Evolutionary conservation across 2,329 filamentous ascomycete species (phyloP).

Genomic region (Paracoccidioides brasiliensis): DNA sequence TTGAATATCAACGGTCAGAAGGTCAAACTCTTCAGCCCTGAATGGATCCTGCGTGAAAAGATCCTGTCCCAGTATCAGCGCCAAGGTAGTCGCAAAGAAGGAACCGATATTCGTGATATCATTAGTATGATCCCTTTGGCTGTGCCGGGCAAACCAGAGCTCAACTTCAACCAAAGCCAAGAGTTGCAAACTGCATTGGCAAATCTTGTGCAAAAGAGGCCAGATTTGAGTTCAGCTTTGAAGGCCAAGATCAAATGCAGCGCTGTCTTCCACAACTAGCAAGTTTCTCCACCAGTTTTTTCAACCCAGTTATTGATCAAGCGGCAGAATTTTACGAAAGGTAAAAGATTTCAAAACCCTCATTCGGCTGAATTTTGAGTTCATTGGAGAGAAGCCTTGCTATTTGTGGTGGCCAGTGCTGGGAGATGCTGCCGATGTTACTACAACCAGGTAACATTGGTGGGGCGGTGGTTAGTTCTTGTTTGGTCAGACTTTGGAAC

Average conservation of each 20-base stretch:
- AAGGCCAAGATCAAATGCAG: constrained; percentile 13
- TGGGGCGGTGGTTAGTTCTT: background rate
- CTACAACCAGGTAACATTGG: background rate
- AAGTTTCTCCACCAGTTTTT: background rate
- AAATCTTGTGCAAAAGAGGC: constrained; percentile 6
- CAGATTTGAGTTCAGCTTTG: constrained; percentile 6
- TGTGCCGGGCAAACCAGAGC: constrained; percentile 8
- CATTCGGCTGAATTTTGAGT: background rate
- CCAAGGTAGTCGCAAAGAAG: constrained; percentile 10
- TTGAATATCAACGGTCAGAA: constrained; percentile 7
- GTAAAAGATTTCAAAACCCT: background rate
- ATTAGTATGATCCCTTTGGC: constrained; percentile 5
- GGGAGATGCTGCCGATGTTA: background rate
- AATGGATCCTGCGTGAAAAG: constrained; percentile 15
- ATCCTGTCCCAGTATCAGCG: constrained; percentile 13
- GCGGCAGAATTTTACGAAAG: background rate
- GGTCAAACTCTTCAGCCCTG: constrained; percentile 10
- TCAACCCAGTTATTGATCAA: constrained; percentile 1
- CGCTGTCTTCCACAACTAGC: constrained; percentile 6
- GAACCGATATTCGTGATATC: constrained; percentile 10
- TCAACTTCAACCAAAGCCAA: constrained; percentile 11
- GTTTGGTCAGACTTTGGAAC: background rate
- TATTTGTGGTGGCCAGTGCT: background rate
- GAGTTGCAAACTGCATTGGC: background rate
- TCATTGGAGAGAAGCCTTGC: background rate